Evolutionary conservation across 2,329 filamentous ascomycete genomes (phyloP), one percentile per base, ranked within the genome.

Genomic region (Purpureocillium takamizusanense): DNA sequence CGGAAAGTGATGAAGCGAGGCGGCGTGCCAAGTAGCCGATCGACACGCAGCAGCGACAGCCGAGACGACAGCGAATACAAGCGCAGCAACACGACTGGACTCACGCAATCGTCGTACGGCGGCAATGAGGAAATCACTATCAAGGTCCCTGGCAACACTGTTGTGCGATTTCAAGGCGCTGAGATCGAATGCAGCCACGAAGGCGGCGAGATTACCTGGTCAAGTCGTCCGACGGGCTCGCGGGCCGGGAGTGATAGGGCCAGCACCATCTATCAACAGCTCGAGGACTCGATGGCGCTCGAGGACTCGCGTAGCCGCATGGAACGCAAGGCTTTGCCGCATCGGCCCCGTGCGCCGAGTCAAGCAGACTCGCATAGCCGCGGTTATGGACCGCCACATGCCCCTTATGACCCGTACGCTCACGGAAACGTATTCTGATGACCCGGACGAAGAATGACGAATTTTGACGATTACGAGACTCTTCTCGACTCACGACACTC

Each of bases 21-120:
- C 44, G 67, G 62, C 42, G 66, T 61, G 7, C 58, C 62, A 16
- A 76, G 69, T 61, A 76, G 70, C 51, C 68, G 68, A 17, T 78
- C 71, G 30, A 79, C 68, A 37, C 69, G 69, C 45, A 79, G 71
- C 63, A 78, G 68, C 45, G 69, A 57, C 16, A 81, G 77, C 52
- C 75, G 67, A 32, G 78, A 81, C 48, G 76, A 81, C 41, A 81
- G 76, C 56, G 77, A 80, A 40, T 78, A 72, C 55, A 70, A 69
- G 46, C 72, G 73, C 45, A 80, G 76, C 38, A 74, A 73, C 21
- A 77, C 76, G 0, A 81, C 77, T 11, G 69, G 74, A 31, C 75
- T 77, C 9, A 81, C 76, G 4, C 63, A 72, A 27, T 74, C 71
- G 7, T 63, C 57, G 4, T 57, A 57, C 3, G 70, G 21, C 10